Percentiles rank a stretch among this genome's conserved stretches.
phyloP scores from a whole-genome alignment of 495 filamentous ascomycete genomes.

The Cetradonia linearis region DNA sequence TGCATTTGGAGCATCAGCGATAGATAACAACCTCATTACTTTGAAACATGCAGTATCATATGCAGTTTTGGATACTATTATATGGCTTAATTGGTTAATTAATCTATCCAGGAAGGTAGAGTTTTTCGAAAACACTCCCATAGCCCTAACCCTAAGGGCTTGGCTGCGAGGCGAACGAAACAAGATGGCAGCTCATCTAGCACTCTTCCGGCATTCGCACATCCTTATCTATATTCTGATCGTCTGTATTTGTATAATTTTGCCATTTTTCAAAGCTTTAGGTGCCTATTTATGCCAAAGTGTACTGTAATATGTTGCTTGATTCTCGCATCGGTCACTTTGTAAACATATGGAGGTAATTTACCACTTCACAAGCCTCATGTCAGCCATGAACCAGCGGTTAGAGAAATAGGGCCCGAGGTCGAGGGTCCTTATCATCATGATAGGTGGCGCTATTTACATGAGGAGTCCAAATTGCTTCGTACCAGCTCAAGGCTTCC shows the following conservation, averaged over 20 bases:
- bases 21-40: slow-evolving; percentile 11
- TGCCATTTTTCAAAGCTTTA: too few relatives aligned
- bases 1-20: slow-evolving; percentile 7
- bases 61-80: too few relatives aligned
- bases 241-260: not conserved
- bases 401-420: slow-evolving; percentile 39
- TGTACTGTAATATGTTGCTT: not conserved
- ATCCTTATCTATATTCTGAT: not conserved
- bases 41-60: too few relatives aligned
- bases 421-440: slow-evolving; percentile 77
- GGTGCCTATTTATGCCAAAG: not conserved
- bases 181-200: too few relatives aligned
- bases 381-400: slow-evolving; percentile 7
- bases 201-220: too few relatives aligned
- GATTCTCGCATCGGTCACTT: too few relatives aligned
- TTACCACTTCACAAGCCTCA: not conserved
- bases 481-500: slow-evolving; percentile 67
- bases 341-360: too few relatives aligned
- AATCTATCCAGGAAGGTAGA: too few relatives aligned
- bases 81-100: too few relatives aligned
- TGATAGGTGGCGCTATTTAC: slow-evolving; percentile 94
- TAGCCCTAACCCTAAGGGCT: too few relatives aligned
- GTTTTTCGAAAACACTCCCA: too few relatives aligned
- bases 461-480: slow-evolving; percentile 67
- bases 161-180: too few relatives aligned